Evolutionary conservation across 164 flowering plant species (phyloP).

Genomic region (Saururus chinensis): DNA sequence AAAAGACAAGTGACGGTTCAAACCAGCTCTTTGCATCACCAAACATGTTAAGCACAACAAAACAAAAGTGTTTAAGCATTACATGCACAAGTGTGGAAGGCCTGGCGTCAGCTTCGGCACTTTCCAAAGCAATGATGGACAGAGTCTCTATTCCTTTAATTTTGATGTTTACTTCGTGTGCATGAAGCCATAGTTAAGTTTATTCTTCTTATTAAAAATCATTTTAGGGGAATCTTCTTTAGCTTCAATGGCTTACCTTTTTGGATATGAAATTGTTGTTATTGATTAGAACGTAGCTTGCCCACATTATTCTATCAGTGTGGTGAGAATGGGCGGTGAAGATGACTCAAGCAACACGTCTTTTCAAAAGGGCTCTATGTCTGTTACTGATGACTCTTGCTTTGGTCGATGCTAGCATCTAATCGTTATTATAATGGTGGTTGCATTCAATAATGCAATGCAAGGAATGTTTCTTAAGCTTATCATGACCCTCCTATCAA

Average conservation of each 20-base stretch:
- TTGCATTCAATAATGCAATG: background rate
- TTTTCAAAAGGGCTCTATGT: background rate
- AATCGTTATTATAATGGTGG: background rate
- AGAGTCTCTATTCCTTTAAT: background rate
- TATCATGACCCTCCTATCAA: background rate
- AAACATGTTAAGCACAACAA: background rate
- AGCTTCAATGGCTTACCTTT: background rate
- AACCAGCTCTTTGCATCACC: background rate
- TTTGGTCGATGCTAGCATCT: background rate
- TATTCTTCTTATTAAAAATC: background rate
- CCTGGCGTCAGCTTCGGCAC: background rate
- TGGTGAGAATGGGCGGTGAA: background rate
- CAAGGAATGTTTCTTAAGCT: background rate
- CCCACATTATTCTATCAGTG: background rate
- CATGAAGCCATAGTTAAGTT: background rate
- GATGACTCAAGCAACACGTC: background rate
- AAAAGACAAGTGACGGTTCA: no score
- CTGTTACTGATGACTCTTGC: background rate
- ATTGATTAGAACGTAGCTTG: background rate
- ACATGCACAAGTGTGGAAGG: background rate
- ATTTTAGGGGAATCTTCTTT: constrained; percentile 3
- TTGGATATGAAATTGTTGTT: background rate
- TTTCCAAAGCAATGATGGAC: background rate
- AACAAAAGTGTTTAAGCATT: no score
- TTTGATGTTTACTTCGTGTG: background rate